Base-by-base conservation (phyloP, 176 grass and related monocot species). In the Tillandsia leiboldiana region DNA sequence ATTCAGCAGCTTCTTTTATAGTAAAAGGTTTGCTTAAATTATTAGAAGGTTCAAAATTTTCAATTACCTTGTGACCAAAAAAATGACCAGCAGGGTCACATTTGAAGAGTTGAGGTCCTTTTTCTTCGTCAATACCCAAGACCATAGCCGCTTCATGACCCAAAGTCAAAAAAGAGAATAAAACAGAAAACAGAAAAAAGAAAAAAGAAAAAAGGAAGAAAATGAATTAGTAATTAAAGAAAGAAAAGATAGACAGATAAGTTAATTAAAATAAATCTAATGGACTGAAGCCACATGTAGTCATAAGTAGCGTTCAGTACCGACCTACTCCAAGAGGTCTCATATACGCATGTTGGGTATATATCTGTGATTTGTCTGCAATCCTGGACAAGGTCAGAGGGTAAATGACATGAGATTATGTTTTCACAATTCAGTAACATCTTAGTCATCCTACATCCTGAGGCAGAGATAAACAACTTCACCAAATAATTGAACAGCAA, bases 261-360 rank as follows among this genome's bases (percentile, higher is more conserved):
- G 33, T 42, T 7, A 26, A 68, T 22, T 29, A 77, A 50, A 28
- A 4, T 48, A 15, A 12, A 11, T 50, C n/a, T 48, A 69, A 53
- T 18, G 33, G 50, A 56, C 12, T 56, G 26, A 48, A 48, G 11
- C 13, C 57, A 67, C 0, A 47, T n/a, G 47, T 42, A 12, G 22
- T 54, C 13, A 67, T 11, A 26, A 4, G 48, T 18, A 11, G 11
- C 2, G 26, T 17, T 27, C 48, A 51, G 24, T 73, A 84, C 86
- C 78, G 81, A 99, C 95, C 95, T 74, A 99, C 70, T 80, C 95
- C 95, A 56, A 99, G 90, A 65, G 95, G 95, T 66, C 95, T 90
- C 95, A 99, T 99, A 65, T 99, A 99, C 8, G 90, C 90, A 84
- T 99, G 95, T 22, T 99, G 95, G 8, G 95, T 99, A 75, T 99